Evolutionary conservation across 129 eudicot genomes (phyloP), one percentile per base, ranked within the genome.

Genomic region (Lonicera japonica): DNA sequence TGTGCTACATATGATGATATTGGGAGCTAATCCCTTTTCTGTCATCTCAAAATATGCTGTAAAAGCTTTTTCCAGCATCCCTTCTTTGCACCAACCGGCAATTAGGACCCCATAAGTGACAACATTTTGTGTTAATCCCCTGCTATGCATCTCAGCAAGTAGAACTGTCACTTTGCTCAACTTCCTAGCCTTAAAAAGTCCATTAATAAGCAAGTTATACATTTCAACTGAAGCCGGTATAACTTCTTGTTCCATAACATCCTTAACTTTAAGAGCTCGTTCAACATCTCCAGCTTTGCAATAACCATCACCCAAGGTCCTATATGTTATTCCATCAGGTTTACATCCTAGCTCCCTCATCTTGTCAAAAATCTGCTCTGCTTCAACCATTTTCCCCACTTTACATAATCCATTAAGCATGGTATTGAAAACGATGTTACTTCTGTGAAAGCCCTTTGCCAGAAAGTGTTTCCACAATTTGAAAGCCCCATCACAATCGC

Each of bases 331-430:
- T 19, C 62, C 91, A 68, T 92, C 95, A 41, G 84, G 84, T 65
- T 91, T 73, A 71, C 82, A 85, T 36, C 86, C 86, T 21, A 73
- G 25, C 53, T 87, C 79, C 61, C 64, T 77, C 86, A 82, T 82
- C 78, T 72, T 80, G 15, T 69, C 61, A 63, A 92, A 75, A 55
- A 92, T 66, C 68, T 79, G 54, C 70, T 82, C 95, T 21, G 91
- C 90, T 72, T 82, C 89, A 63, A 22, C 66, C 77, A 92, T 84
- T 60, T 82, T 84, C 51, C 91, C 91, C 78, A 82, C 59, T 72
- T 87, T 87, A 74, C 96, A 84, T 48, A 92, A 66, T 60, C 98
- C 98, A 45, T 71, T 80, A 52, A 87, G 82, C 95, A 92, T 76
- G 24, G 80, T 82, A 58, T 92, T 87, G 75, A 73, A 85, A 59